phyloP scores from a whole-genome alignment of 2,329 filamentous ascomycete species.

The Parastagonospora nodorum region DNA sequence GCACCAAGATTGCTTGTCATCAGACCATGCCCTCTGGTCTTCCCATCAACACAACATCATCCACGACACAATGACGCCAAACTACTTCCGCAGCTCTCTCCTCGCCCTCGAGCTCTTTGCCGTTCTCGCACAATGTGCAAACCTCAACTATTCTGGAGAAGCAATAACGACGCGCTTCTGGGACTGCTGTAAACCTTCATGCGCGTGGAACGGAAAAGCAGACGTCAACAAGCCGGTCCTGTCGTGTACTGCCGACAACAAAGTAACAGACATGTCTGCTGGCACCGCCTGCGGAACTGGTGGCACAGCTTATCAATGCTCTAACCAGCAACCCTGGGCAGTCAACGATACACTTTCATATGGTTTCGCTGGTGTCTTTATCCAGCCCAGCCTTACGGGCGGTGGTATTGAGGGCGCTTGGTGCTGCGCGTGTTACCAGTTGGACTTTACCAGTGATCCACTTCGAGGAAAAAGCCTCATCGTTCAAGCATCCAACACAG shows the following conservation, averaged over 20 bases:
- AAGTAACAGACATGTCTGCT: slow-evolving; percentile 55
- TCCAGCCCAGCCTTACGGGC: slow-evolving; percentile 42
- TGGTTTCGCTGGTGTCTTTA: slow-evolving; percentile 66
- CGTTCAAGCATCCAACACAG: slow-evolving; percentile 68
- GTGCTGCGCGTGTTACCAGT: slow-evolving; percentile 70
- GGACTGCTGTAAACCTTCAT: slow-evolving; percentile 75
- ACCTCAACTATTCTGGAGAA: slow-evolving; percentile 36
- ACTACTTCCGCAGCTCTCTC: slow-evolving; percentile 35
- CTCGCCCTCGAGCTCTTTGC: slow-evolving; percentile 31
- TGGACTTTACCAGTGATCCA: slow-evolving; percentile 63
- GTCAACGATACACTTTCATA: slow-evolving; percentile 64
- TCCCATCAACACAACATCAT: slow-evolving; percentile 33
- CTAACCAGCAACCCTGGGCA: slow-evolving; percentile 66
- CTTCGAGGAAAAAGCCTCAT: slow-evolving; percentile 66
- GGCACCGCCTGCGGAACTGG: slow-evolving; percentile 58
- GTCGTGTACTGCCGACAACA: slow-evolving; percentile 62
- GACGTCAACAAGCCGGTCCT: slow-evolving; percentile 56
- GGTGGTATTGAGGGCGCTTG: slow-evolving; percentile 62
- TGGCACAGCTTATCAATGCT: slow-evolving; percentile 63
- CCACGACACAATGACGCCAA: slow-evolving; percentile 41
- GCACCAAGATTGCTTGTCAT: slow-evolving; percentile 35
- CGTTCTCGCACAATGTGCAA: slow-evolving; percentile 19
- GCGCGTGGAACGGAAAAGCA: slow-evolving; percentile 64
- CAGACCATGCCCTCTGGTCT: slow-evolving; percentile 39
- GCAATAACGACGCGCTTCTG: slow-evolving; percentile 45